Base-by-base conservation (phyloP, 169 alveolate species). In the Cryptosporidium tyzzeri region DNA sequence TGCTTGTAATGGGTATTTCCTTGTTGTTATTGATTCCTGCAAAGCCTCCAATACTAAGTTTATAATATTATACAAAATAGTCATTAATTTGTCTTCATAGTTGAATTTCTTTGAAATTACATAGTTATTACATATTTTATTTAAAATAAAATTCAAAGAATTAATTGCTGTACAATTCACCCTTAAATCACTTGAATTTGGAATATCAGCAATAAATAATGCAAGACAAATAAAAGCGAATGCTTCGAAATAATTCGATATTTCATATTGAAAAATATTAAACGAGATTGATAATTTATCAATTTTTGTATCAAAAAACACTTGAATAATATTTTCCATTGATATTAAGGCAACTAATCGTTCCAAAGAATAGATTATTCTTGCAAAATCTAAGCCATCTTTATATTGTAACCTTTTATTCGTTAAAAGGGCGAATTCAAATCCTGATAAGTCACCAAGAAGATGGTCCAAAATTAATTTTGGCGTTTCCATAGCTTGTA, bases 241-340 rank as follows among this genome's bases (percentile, higher is more conserved):
- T 44, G 74, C 89, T 18, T 80, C 89, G 26, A 80, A 80, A 44
- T 80, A 80, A 55, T 80, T 53, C 23, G 10, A 26, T 18, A 80
- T 50, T 9, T 62, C 45, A 31, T 62, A 80, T 62, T 80, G 33
- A 37, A 45, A 39, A 23, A 55, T 33, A 14, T 48, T 59, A 53
- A 39, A 18, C 23, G 45, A 16, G 12, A 67, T 18, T 62, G 69
- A 37, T 8, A 29, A 18, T 7, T 70, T 8, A 70, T 45, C 65
- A 62, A 80, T 65, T 4, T 41, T 45, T 3, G 74, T 62, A n/a
- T 80, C 75, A 37, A 65, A 31, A 29, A 80, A 21, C 44, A 80
- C n/a, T 39, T 80, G 80, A 8, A 80, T 62, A 44, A 80, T 44
- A 65, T 80, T 65, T 65, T 80, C 89, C 75, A 80, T 29, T 37